Evolutionary conservation across 2,329 filamentous ascomycete species (phyloP).

Genomic region (Zasmidium angulare): DNA sequence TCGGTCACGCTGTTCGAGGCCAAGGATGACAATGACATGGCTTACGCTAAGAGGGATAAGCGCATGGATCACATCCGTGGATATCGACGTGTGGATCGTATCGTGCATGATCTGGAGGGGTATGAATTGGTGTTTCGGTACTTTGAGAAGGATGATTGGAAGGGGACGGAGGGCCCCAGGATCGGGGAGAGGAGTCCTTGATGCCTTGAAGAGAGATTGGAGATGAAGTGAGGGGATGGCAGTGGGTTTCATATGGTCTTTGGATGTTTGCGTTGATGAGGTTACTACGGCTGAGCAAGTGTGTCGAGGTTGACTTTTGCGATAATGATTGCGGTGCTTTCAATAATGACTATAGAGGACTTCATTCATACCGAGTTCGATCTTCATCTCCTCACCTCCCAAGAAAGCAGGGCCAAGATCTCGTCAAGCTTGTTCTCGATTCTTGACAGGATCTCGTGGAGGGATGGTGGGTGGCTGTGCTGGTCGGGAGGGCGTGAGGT

Average conservation of each 20-base stretch:
- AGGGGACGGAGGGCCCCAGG: constrained; percentile 59
- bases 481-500: background rate
- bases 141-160: constrained; percentile 87
- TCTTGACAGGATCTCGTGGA: too few relatives aligned
- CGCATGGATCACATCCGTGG: constrained; percentile 77
- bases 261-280: background rate
- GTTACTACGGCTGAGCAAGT: background rate
- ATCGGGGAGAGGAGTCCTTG: constrained; percentile 53
- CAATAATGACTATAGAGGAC: too few relatives aligned
- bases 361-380: too few relatives aligned
- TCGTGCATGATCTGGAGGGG: constrained; percentile 95
- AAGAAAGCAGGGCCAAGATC: too few relatives aligned
- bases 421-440: too few relatives aligned
- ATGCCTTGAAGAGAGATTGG: background rate
- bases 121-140: constrained; percentile 97
- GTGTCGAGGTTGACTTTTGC: background rate
- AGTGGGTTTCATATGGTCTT: background rate
- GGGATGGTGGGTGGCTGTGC: too few relatives aligned
- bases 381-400: too few relatives aligned
- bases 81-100: constrained; percentile 86
- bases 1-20: constrained; percentile 95
- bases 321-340: too few relatives aligned
- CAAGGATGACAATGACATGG: constrained; percentile 57
- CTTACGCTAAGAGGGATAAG: constrained; percentile 44
- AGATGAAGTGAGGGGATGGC: background rate